Evolutionary conservation across 768 basidiomycete species (phyloP).

Genomic region (Lactifluus pinguis): DNA sequence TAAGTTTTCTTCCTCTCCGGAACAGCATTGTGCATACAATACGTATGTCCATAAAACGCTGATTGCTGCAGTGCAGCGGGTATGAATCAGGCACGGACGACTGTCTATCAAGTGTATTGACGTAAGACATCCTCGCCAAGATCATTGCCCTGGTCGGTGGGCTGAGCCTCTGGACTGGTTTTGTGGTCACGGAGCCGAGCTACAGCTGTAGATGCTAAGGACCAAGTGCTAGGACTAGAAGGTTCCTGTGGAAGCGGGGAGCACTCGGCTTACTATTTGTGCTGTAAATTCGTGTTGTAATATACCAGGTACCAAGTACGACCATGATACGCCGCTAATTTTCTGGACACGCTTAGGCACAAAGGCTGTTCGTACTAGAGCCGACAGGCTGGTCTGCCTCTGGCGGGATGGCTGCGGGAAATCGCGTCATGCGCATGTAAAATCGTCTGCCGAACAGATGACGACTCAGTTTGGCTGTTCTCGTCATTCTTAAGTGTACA

Average conservation of each 20-base stretch:
- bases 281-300: no score
- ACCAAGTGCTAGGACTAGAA: not conserved
- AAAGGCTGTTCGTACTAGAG: not conserved
- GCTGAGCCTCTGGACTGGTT: not conserved
- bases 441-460: constrained; percentile 12
- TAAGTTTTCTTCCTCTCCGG: not conserved
- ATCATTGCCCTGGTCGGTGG: not conserved
- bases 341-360: not conserved
- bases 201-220: not conserved
- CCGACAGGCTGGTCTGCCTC: not conserved
- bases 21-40: not conserved
- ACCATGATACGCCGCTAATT: not conserved
- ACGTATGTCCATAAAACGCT: no score
- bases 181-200: not conserved
- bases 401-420: not conserved
- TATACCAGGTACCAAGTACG: not conserved
- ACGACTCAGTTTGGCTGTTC: not conserved
- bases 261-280: not conserved
- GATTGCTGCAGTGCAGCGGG: no score
- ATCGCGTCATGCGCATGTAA: constrained; percentile 1
- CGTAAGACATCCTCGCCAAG: not conserved
- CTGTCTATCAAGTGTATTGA: no score
- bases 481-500: not conserved
- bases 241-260: constrained; percentile 4
- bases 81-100: no score